phyloP scores from a whole-genome alignment of 495 filamentous ascomycete species.

The Astrocystis sublimbata region DNA sequence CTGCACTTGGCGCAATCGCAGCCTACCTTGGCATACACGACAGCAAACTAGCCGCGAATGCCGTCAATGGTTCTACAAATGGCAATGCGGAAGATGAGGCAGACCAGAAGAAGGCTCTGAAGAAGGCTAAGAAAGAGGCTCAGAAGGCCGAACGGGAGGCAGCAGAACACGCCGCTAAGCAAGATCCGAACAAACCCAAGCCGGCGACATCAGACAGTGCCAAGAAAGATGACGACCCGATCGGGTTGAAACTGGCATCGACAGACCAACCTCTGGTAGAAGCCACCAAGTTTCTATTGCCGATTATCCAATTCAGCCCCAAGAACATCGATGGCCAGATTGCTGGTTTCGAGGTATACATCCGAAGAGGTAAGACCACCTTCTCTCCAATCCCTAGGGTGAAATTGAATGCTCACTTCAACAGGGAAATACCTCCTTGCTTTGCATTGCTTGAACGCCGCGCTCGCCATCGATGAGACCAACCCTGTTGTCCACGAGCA shows the following conservation, averaged over 20 bases:
- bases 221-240: constrained; percentile 87
- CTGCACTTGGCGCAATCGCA: constrained; percentile 79
- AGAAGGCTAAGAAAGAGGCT: constrained; percentile 93
- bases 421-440: constrained; percentile 82
- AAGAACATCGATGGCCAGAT: constrained; percentile 79
- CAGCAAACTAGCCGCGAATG: constrained; percentile 63
- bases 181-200: constrained; percentile 66
- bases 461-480: constrained; percentile 64
- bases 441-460: constrained; percentile 78
- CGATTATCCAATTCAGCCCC: constrained; percentile 78
- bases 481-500: constrained; percentile 81
- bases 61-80: constrained; percentile 47
- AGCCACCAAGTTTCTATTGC: constrained; percentile 81
- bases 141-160: constrained; percentile 82
- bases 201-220: constrained; percentile 56
- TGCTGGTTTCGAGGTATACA: constrained; percentile 85
- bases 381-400: background rate
- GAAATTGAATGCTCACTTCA: constrained; percentile 30
- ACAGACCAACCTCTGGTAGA: constrained; percentile 82
- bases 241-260: constrained; percentile 72
- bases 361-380: constrained; percentile 55
- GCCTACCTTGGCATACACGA: constrained; percentile 81
- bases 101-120: constrained; percentile 88
- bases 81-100: constrained; percentile 60
- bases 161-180: constrained; percentile 68